Conservation (phyloP, 257 asterid species). For the Solanum piurae region DNA sequence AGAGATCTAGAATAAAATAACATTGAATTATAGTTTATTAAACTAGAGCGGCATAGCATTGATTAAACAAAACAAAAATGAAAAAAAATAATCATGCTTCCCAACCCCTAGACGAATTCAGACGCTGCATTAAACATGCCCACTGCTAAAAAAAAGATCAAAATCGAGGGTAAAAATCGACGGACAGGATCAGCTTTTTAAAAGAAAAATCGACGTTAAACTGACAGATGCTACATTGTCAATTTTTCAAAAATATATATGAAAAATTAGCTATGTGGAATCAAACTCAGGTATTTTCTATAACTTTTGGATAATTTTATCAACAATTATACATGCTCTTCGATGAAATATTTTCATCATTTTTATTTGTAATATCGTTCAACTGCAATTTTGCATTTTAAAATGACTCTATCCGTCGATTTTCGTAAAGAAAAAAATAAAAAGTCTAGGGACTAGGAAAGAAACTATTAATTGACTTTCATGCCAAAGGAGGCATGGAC, state of each 20-base stretch:
- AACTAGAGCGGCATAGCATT: not conserved
- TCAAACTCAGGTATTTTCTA: too few species aligned
- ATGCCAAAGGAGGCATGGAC: not conserved
- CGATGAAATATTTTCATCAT: too few species aligned
- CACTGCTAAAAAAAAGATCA: not conserved
- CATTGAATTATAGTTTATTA: not conserved
- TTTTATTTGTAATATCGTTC: too few species aligned
- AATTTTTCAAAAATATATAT: too few species aligned
- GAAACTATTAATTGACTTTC: not conserved
- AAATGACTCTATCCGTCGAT: too few species aligned
- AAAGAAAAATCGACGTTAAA: too few species aligned
- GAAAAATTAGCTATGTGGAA: too few species aligned
- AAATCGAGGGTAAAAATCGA: too few species aligned
- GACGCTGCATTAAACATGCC: not conserved
- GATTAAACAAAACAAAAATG: not conserved
- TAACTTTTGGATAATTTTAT: too few species aligned
- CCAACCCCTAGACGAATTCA: not conserved
- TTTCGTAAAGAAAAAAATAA: too few species aligned
- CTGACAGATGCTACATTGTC: accelerated
- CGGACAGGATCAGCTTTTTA: too few species aligned
- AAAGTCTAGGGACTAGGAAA: not conserved
- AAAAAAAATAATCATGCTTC: not conserved
- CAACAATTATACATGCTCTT: too few species aligned
- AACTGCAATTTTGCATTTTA: not conserved
- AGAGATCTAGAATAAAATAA: not conserved